Base-by-base conservation (phyloP, 345 rosid species). In the Eucalyptus polyanthemos region DNA sequence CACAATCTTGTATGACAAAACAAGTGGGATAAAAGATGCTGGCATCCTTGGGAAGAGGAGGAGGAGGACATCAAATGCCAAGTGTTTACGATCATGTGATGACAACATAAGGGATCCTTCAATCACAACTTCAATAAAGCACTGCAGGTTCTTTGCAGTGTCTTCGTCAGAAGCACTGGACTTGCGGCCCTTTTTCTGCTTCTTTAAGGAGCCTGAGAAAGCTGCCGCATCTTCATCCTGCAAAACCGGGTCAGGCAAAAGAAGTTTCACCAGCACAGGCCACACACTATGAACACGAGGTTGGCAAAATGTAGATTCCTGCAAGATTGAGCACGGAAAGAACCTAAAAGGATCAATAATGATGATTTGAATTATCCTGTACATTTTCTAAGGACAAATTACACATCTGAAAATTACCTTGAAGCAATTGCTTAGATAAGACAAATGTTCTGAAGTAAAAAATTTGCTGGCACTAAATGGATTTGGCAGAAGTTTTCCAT, bases 241-340 rank as follows among this genome's bases (percentile, higher is more conserved):
- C 90, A 94, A 86, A 88, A 96, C 91, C 11, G 90, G 89, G 54
- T 96, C 96, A 51, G 99, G 99, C 90, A 98, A 94, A 62, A 98
- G 96, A 90, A 96, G 93, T 89, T 95, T 94, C 47, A 93, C 93
- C 89, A 98, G 92, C 89, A 94, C 93, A 80, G 95, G 94, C 99
- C 99, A 98, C 86, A 97, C 88, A 88, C 98, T 92, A 89, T 98
- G 99, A 87, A 97, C 93, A 89, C 99, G 97, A 90, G 99, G 99
- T 92, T 96, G 99, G 89, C 99, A 98, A 93, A 97, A 97, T 86
- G 99, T 93, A 85, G 99, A 96, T 90, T 97, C 98, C 99, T 98
- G 97, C 90, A 88, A 94, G 72, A 83, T 90, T 88, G 81, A 51
- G 90, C 88, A 91, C 45, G 89, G 87, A 89, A 37, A 65, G 51